A percentile compares a stretch with the other conserved stretches of the same genome.
Evolutionary conservation across 2,329 filamentous ascomycete genomes (phyloP).

Genomic region (Boeremia exigua): DNA sequence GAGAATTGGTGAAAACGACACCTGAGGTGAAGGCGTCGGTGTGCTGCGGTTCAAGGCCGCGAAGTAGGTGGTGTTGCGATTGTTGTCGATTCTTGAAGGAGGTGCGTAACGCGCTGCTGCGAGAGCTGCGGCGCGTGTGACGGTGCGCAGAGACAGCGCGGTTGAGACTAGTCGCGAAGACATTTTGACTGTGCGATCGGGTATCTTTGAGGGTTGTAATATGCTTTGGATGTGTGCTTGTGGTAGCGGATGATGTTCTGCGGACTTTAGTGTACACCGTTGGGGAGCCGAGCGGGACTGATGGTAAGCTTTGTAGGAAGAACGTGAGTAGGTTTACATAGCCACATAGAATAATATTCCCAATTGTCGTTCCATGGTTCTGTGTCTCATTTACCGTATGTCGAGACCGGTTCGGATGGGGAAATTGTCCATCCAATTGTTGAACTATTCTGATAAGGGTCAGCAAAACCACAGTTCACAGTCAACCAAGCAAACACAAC

Average conservation of each 20-base stretch:
- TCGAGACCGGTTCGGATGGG: background rate
- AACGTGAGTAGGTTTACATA: background rate
- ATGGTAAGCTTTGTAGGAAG: background rate
- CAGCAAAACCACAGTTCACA: background rate
- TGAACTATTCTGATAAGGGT: background rate
- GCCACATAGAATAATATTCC: background rate
- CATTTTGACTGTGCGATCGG: background rate
- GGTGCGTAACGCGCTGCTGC: background rate
- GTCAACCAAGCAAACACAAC: background rate
- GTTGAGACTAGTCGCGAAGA: background rate
- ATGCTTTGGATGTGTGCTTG: background rate
- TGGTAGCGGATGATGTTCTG: background rate
- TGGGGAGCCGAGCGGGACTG: conserved; percentile 11
- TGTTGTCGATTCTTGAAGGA: background rate
- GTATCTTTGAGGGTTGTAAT: background rate
- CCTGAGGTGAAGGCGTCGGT: background rate
- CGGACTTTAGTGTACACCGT: background rate
- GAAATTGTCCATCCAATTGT: background rate
- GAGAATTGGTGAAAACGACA: background rate
- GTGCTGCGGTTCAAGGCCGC: background rate
- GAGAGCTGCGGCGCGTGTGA: background rate
- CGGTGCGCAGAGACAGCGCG: background rate
- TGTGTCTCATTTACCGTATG: background rate
- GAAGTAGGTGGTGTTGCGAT: background rate
- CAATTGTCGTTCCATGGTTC: background rate